Percentiles rank a stretch among this genome's conserved stretches.
Evolutionary conservation across 2,329 filamentous ascomycete species (phyloP).

Genomic region (Aspergillus flavus): DNA sequence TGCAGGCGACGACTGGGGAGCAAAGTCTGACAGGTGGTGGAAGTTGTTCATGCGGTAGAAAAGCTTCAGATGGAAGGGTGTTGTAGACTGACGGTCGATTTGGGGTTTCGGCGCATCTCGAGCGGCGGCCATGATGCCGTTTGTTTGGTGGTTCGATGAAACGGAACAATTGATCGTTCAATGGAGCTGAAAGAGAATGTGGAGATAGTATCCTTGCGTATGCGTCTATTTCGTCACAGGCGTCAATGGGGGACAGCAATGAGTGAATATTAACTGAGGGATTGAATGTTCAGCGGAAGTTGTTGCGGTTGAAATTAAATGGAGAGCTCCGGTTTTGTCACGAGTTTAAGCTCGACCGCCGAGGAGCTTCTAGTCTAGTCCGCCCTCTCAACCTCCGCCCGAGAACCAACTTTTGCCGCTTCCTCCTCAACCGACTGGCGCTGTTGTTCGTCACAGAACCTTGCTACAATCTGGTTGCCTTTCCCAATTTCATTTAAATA

Average conservation of each 20-base stretch:
- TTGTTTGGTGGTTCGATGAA: neutral
- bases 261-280: neutral
- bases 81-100: constrained; percentile 69
- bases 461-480: neutral
- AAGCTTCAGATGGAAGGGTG: constrained; percentile 82
- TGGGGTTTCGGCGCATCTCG: constrained; percentile 39
- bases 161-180: neutral
- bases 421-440: neutral
- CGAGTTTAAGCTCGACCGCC: constrained; percentile 10
- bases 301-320: constrained; percentile 2
- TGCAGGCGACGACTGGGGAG: constrained; percentile 29
- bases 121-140: constrained; percentile 23
- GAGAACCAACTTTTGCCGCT: neutral
- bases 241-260: neutral
- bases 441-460: neutral
- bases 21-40: constrained; percentile 56
- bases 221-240: neutral
- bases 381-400: neutral
- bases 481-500: neutral
- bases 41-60: constrained; percentile 78
- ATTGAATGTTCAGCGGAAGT: neutral
- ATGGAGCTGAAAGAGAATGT: neutral
- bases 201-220: neutral
- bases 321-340: constrained; percentile 9
- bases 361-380: neutral